phyloP scores from a whole-genome alignment of 306 rosid species.

The Boehmeria nivea region DNA sequence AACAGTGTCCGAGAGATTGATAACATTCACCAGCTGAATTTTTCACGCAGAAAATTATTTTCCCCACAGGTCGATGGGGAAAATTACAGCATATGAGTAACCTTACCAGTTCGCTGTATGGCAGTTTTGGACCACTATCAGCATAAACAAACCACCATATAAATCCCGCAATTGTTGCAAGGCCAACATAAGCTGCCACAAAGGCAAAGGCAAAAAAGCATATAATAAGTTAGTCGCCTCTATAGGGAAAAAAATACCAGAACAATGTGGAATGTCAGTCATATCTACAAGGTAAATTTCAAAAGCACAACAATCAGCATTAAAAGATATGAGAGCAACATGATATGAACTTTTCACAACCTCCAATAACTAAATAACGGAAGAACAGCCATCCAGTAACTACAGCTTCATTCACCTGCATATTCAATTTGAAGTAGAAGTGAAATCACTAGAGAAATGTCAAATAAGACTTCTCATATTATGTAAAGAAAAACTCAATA shows the following conservation, averaged over 20 bases:
- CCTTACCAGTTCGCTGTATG: conserved; percentile 81
- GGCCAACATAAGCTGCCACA: conserved; percentile 93
- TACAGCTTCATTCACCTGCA: conserved; percentile 92
- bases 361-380: conserved; percentile 98
- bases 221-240: conserved; percentile 3
- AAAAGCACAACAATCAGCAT: not conserved
- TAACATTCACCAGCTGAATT: not conserved
- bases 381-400: conserved; percentile 97
- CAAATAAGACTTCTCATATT: not conserved
- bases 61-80: not conserved
- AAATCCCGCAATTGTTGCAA: conserved; percentile 90
- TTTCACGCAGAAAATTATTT: not conserved
- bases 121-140: conserved; percentile 82
- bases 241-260: not conserved
- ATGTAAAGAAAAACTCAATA: not conserved
- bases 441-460: not conserved
- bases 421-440: conserved; percentile 17
- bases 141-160: conserved; percentile 97
- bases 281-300: not conserved
- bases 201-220: conserved; percentile 26
- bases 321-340: not conserved
- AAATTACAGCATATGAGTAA: too few relatives aligned
- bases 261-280: not conserved
- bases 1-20: not conserved
- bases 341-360: conserved; percentile 35